Evolutionary conservation across 2,329 filamentous ascomycete species (phyloP).

Genomic region (Fusarium sp.): DNA sequence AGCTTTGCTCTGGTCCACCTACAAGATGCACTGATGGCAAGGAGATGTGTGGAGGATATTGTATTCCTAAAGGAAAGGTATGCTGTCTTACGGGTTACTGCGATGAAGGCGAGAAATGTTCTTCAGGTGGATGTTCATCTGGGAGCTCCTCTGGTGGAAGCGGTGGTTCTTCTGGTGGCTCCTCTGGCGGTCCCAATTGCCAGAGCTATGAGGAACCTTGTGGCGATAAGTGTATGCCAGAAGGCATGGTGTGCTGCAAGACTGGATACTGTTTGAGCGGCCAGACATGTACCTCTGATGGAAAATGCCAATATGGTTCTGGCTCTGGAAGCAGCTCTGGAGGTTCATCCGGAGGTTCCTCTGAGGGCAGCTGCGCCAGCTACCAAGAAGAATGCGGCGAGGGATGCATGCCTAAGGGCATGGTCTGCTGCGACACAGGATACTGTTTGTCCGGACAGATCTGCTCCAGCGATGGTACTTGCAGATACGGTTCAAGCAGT

Average conservation of each 20-base stretch:
- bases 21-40: slow-evolving; percentile 43
- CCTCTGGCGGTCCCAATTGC: slow-evolving; percentile 15
- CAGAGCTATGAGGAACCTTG: slow-evolving; percentile 38
- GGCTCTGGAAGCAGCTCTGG: slow-evolving; percentile 24
- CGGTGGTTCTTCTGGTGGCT: slow-evolving; percentile 34
- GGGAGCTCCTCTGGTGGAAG: slow-evolving; percentile 29
- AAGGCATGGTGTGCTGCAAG: slow-evolving; percentile 44
- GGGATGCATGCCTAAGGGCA: slow-evolving; percentile 46
- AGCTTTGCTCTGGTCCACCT: slow-evolving; percentile 48
- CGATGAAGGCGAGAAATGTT: slow-evolving; percentile 47
- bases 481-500: slow-evolving; percentile 20
- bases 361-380: slow-evolving; percentile 26
- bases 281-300: slow-evolving; percentile 41
- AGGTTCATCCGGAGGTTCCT: neutral
- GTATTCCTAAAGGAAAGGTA: slow-evolving; percentile 48
- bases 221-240: slow-evolving; percentile 45
- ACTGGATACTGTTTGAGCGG: slow-evolving; percentile 49
- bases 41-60: slow-evolving; percentile 45
- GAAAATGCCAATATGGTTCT: slow-evolving; percentile 25
- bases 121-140: slow-evolving; percentile 36
- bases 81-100: slow-evolving; percentile 50
- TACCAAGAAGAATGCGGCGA: slow-evolving; percentile 37
- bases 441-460: slow-evolving; percentile 48
- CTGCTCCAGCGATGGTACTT: slow-evolving; percentile 39
- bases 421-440: slow-evolving; percentile 42